Percentiles rank a stretch among this genome's conserved stretches.
Conservation (phyloP, 2,329 filamentous ascomycete genomes). For the Delphinella strobiligena region DNA sequence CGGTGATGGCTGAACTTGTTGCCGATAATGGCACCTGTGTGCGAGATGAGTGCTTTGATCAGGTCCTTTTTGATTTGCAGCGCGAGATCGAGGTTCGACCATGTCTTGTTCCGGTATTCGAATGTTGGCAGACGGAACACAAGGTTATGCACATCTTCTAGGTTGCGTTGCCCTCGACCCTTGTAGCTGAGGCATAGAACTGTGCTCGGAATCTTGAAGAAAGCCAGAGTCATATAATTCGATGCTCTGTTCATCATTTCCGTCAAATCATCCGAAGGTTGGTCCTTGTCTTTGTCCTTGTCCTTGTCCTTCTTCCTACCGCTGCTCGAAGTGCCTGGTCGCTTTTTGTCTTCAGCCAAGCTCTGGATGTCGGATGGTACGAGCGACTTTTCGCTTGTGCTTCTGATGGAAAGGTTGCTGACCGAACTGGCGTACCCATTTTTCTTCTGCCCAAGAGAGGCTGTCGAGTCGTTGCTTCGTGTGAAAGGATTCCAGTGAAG, state of each 20-base stretch:
- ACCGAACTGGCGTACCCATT: conserved; percentile 13
- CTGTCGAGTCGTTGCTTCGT: conserved; percentile 21
- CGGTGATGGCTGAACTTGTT: conserved; percentile 93
- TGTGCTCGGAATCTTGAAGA: conserved; percentile 89
- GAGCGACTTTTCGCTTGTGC: neutral
- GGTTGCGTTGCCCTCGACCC: conserved; percentile 85
- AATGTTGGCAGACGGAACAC: conserved; percentile 91
- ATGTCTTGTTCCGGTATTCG: conserved; percentile 97
- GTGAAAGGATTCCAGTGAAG: conserved; percentile 33
- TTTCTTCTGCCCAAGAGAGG: conserved; percentile 10
- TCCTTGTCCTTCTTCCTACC: conserved; percentile 16
- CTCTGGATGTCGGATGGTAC: conserved; percentile 8
- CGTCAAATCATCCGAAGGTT: conserved; percentile 67
- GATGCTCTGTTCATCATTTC: conserved; percentile 94
- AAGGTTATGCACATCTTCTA: conserved; percentile 94
- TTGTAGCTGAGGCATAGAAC: conserved; percentile 95
- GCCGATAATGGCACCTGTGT: conserved; percentile 89
- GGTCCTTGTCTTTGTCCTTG: conserved; percentile 45
- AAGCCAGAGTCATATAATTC: conserved; percentile 93
- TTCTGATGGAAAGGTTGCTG: conserved; percentile 13
- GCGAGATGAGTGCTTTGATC: conserved; percentile 84
- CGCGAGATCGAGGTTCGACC: conserved; percentile 93
- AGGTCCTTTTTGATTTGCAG: conserved; percentile 89
- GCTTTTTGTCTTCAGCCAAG: conserved; percentile 12
- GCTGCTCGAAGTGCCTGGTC: conserved; percentile 1